Percentiles rank a stretch among this genome's conserved stretches.
phyloP scores from a whole-genome alignment of 805 yeast species.

The Saccharomycopsis sp. region DNA sequence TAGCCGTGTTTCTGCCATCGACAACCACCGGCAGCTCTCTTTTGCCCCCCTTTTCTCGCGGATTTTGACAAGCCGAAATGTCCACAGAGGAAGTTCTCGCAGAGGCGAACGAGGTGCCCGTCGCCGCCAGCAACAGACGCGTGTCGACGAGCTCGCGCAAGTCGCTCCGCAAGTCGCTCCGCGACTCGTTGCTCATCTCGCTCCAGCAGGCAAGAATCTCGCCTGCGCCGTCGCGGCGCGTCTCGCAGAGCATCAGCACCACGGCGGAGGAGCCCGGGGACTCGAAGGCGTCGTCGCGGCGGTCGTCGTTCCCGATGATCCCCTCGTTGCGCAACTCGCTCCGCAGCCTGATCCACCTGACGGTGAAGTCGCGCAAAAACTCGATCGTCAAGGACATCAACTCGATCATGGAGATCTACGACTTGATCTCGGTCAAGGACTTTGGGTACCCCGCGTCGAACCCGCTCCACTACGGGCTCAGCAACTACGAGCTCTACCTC shows the following conservation, averaged over 20 bases:
- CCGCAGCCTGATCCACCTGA: slow-evolving; percentile 16
- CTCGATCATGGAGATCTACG: slow-evolving; percentile 25
- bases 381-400: slow-evolving; percentile 15
- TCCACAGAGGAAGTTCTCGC: neutral
- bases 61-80: neutral
- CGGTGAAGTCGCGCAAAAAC: slow-evolving; percentile 20
- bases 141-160: neutral
- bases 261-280: slow-evolving; percentile 1
- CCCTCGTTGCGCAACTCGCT: slow-evolving; percentile 18
- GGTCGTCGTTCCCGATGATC: slow-evolving; percentile 10
- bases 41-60: too few relatives aligned
- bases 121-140: neutral
- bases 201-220: slow-evolving; percentile 10
- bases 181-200: slow-evolving; percentile 16
- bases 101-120: neutral
- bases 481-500: slow-evolving; percentile 25
- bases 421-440: slow-evolving; percentile 55
- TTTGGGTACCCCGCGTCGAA: slow-evolving; percentile 70
- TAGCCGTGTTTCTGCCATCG: too few relatives aligned
- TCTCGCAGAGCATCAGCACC: slow-evolving; percentile 2
- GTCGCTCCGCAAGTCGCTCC: slow-evolving; percentile 9
- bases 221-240: slow-evolving; percentile 4
- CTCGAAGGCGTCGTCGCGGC: neutral
- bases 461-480: slow-evolving; percentile 64
- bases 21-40: too few relatives aligned